These are phyloP conservation scores for Forsythia viridissima DNA, from an alignment of 257 asterid genomes.

Conservation along the genomic window DNA sequence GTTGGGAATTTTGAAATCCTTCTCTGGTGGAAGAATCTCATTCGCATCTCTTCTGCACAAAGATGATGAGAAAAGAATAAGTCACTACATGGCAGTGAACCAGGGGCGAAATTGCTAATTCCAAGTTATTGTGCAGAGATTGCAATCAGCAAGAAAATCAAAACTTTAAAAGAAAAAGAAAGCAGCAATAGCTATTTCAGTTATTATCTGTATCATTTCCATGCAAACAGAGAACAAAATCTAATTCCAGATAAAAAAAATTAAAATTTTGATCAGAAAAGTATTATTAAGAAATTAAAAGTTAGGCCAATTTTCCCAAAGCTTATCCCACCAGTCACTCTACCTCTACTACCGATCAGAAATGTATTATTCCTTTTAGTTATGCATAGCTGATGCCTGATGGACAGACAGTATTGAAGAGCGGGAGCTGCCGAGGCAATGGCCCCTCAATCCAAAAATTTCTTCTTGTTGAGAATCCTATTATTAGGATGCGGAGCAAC, in stretches of 20 bases:
- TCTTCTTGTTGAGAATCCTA: neutral
- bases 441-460: neutral
- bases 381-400: neutral
- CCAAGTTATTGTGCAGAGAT: neutral
- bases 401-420: neutral
- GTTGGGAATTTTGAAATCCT: slow-evolving; percentile 75
- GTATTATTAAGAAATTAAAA: too few relatives aligned
- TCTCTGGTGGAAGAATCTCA: slow-evolving; percentile 67
- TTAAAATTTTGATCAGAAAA: too few relatives aligned
- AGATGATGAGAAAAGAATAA: slow-evolving; percentile 24
- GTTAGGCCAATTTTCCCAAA: neutral
- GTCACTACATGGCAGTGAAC: neutral
- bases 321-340: neutral
- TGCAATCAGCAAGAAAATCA: neutral
- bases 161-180: neutral
- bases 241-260: neutral
- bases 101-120: neutral
- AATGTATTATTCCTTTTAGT: neutral
- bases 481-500: neutral
- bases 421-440: neutral
- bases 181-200: neutral
- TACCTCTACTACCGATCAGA: neutral
- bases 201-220: neutral
- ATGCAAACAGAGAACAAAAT: too few relatives aligned
- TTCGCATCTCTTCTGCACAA: slow-evolving; percentile 60